phyloP scores from a whole-genome alignment of 495 filamentous ascomycete genomes.

The Penicillium robsamsonii region DNA sequence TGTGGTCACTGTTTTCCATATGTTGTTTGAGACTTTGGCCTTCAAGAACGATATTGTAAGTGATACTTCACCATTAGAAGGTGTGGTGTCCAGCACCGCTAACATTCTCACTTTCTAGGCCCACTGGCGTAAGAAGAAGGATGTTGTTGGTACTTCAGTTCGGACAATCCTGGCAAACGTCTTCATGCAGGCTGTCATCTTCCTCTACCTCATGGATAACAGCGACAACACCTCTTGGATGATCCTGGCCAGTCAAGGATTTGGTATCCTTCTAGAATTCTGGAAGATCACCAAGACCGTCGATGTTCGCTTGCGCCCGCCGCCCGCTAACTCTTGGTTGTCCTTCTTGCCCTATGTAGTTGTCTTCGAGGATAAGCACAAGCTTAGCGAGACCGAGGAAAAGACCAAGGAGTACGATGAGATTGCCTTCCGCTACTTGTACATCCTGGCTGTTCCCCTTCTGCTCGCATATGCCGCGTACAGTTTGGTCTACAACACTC shows the following conservation, averaged over 20 bases:
- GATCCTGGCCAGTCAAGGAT: conserved; percentile 90
- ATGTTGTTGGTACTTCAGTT: conserved; percentile 92
- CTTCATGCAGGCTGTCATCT: conserved; percentile 95
- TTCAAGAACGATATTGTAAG: conserved; percentile 92
- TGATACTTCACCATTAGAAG: background rate
- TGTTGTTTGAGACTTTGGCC: conserved; percentile 91
- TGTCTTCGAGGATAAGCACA: conserved; percentile 93
- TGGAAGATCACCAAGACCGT: conserved; percentile 99
- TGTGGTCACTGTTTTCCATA: conserved; percentile 83
- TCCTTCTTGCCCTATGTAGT: conserved; percentile 80
- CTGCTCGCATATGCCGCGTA: conserved; percentile 86
- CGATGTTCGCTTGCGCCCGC: conserved; percentile 76
- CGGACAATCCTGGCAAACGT: conserved; percentile 96
- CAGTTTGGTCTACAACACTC: conserved; percentile 86
- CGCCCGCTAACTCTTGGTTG: conserved; percentile 59
- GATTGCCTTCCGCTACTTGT: conserved; percentile 96
- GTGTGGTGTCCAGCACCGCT: conserved; percentile 11
- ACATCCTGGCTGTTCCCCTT: conserved; percentile 84
- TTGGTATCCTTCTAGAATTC: conserved; percentile 90
- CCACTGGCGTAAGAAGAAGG: conserved; percentile 99
- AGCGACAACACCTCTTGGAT: conserved; percentile 98
- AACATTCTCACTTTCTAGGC: conserved; percentile 39
- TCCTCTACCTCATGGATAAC: conserved; percentile 98
- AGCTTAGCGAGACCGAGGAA: conserved; percentile 89
- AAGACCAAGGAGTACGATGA: conserved; percentile 98